phyloP scores from a whole-genome alignment of 805 yeast genomes.

The Kazachstania africana region DNA sequence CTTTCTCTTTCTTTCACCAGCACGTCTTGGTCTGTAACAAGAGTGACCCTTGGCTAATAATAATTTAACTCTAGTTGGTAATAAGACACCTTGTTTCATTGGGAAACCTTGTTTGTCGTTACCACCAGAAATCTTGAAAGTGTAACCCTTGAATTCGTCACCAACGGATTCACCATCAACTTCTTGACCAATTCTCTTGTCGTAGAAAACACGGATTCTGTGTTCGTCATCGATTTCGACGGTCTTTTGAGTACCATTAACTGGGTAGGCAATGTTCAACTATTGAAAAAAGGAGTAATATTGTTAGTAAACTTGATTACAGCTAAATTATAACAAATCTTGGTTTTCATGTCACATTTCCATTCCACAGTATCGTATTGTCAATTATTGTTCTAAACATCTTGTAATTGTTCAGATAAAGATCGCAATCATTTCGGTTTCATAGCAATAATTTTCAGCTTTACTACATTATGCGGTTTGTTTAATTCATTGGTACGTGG shows the following conservation, averaged over 20 bases:
- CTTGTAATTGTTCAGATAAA: too few relatives aligned
- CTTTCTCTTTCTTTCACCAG: slow-evolving; percentile 99
- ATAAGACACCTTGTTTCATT: slow-evolving; percentile 99
- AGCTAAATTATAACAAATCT: too few relatives aligned
- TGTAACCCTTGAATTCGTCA: slow-evolving; percentile 98
- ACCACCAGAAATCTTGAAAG: slow-evolving; percentile 98
- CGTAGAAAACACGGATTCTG: slow-evolving; percentile 96
- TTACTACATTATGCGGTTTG: too few relatives aligned
- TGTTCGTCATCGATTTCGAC: slow-evolving; percentile 98
- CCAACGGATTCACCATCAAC: slow-evolving; percentile 97
- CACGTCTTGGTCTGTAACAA: slow-evolving; percentile 99
- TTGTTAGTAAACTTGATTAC: slow-evolving; percentile 15
- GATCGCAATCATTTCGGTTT: too few relatives aligned
- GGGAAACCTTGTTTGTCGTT: slow-evolving; percentile 99
- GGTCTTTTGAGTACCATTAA: slow-evolving; percentile 99
- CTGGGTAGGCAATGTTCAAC: slow-evolving; percentile 99
- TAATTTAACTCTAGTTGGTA: slow-evolving; percentile 98
- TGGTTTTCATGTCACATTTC: too few relatives aligned
- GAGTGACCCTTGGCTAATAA: slow-evolving; percentile 89
- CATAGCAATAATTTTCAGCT: too few relatives aligned
- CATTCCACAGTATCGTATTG: too few relatives aligned
- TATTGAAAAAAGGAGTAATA: slow-evolving; percentile 21
- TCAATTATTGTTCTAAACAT: too few relatives aligned
- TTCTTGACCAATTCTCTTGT: slow-evolving; percentile 99
- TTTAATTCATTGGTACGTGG: too few relatives aligned